Base-by-base conservation (phyloP, 768 basidiomycete genomes). In the Pilatotrama ljubarskyi region DNA sequence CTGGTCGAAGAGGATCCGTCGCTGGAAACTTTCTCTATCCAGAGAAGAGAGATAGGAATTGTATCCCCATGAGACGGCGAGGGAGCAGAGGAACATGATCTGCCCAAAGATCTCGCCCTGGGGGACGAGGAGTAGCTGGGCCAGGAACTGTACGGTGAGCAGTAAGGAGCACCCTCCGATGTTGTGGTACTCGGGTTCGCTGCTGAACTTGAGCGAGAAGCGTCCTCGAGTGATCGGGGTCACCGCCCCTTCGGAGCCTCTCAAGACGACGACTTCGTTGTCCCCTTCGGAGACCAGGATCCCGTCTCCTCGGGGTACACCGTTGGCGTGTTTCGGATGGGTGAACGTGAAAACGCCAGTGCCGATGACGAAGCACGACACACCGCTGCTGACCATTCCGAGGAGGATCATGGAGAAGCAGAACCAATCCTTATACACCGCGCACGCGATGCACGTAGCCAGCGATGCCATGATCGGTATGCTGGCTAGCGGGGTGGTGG, bases 341-440 rank as follows among this genome's bases (percentile, higher is more conserved):
- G 35, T 57, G 46, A 57, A 57, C 5, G 55, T 57, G 47, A 57
- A 38, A 3, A 17, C n/a, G 7, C 38, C 38, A n/a, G 38, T 40
- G 4, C 38, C 44, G 38, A 40, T 40, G 14, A 40, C 38, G 5
- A 40, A 40, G 38, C 38, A 40, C 13, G 38, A 40, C n/a, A 40
- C 20, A 2, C 61, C 61, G 36, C 54, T 62, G 44, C 37, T 48
- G n/a, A 62, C 1, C 25, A 62, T 57, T 4, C 61, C 61, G 5
- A 57, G 54, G 50, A 62, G 50, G 8, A 62, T 62, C 61, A 62
- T 62, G 24, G 61, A 51, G 46, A 56, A 56, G 40, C 61, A 56
- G 40, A 41, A 52, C 61, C 61, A 62, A 32, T 62, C 61, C 25
- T 25, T 10, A 24, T 57, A 57, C 5, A 62, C 32, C n/a, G 41